Evolutionary conservation across 2,329 filamentous ascomycete genomes (phyloP).

Genomic region (Aspergillus hiratsukae): DNA sequence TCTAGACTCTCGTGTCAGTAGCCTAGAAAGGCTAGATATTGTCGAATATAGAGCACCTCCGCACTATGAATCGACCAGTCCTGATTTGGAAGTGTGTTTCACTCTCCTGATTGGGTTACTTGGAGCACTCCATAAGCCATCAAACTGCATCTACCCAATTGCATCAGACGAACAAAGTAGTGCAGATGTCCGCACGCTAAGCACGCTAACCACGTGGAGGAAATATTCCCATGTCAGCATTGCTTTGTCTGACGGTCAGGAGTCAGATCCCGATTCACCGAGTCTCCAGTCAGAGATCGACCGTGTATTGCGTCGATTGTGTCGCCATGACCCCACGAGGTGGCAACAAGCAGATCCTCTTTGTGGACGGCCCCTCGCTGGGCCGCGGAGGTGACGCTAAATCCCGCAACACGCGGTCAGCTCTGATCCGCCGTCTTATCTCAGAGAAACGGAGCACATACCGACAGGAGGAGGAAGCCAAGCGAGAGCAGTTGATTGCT

Average conservation of each 20-base stretch:
- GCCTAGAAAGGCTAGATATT: too few relatives aligned
- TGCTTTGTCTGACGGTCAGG: background rate
- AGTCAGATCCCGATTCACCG: too few relatives aligned
- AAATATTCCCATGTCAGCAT: background rate
- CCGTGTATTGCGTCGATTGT: background rate
- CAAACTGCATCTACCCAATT: background rate
- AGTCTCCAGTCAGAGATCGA: too few relatives aligned
- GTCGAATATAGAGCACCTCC: too few relatives aligned
- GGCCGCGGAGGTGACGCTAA: background rate
- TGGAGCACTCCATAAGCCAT: background rate
- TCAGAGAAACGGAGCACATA: background rate
- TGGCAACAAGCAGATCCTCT: background rate
- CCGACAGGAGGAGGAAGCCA: background rate
- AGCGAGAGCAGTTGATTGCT: background rate
- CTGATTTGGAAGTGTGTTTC: background rate
- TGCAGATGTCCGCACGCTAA: background rate
- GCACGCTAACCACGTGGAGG: background rate
- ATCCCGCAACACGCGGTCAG: background rate
- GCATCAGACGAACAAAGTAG: too few relatives aligned
- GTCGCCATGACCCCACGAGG: background rate
- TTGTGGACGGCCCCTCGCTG: background rate
- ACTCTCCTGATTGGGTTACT: background rate
- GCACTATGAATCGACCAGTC: background rate
- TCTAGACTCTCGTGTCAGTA: too few relatives aligned
- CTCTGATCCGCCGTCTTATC: background rate